These are phyloP conservation scores for Staphylotrichum longicolle DNA, from an alignment of 495 filamentous ascomycete genomes.

Conservation along the genomic window DNA sequence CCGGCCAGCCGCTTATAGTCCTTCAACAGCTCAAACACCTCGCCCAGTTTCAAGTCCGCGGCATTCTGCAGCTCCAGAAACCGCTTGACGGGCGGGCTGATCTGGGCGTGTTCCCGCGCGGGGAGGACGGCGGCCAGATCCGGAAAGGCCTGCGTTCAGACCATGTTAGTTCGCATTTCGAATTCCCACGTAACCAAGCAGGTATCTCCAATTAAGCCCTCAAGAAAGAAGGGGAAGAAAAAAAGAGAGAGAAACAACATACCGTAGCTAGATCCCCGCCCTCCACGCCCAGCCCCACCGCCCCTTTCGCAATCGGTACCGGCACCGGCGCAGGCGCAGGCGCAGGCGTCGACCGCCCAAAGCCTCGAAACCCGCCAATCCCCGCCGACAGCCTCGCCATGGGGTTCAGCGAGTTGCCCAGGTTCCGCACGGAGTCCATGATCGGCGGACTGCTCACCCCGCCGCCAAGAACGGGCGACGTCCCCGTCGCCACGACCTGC, in stretches of 20 bases:
- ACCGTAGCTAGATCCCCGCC: constrained; percentile 54
- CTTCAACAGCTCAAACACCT: constrained; percentile 75
- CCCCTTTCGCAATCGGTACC: constrained; percentile 30
- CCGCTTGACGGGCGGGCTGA: constrained; percentile 69
- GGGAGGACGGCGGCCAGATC: constrained; percentile 54
- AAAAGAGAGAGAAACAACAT: constrained; percentile 21
- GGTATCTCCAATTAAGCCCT: too few relatives aligned
- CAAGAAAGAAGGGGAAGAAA: neutral
- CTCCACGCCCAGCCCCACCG: constrained; percentile 34
- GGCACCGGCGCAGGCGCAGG: constrained; percentile 24
- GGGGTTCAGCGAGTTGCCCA: constrained; percentile 80
- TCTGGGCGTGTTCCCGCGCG: constrained; percentile 52
- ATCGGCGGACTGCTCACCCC: constrained; percentile 49
- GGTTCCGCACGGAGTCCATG: constrained; percentile 77
- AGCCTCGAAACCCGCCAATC: constrained; percentile 68
- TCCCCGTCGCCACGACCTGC: constrained; percentile 8
- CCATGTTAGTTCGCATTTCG: neutral
- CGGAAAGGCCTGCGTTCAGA: constrained; percentile 50
- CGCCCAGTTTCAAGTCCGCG: constrained; percentile 73
- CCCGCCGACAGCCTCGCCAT: constrained; percentile 69
- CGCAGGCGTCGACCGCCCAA: constrained; percentile 56
- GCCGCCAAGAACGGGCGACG: constrained; percentile 40
- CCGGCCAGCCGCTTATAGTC: constrained; percentile 84
- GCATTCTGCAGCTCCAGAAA: constrained; percentile 80
- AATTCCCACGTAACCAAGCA: too few relatives aligned